Evolutionary conservation across 352 stramenopile genomes (phyloP).

Genomic region (Pythium apleroticum): DNA sequence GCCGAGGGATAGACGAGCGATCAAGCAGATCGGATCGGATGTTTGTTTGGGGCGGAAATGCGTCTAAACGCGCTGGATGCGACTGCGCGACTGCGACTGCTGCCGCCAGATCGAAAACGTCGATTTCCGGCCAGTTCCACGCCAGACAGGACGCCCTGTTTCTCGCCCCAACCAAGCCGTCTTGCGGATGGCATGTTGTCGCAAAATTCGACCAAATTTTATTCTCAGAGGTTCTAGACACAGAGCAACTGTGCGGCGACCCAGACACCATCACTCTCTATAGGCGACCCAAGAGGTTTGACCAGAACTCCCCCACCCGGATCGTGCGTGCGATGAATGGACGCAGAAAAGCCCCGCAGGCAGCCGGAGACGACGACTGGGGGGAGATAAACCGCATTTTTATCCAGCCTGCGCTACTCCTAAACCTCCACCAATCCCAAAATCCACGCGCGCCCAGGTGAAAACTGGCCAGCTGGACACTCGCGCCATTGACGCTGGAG

Average conservation of each 20-base stretch:
- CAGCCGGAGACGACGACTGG: constrained; percentile 15
- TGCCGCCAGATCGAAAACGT: constrained; percentile 3
- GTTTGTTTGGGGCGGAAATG: not conserved
- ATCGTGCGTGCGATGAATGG: constrained; percentile 20
- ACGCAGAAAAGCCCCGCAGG: constrained; percentile 24
- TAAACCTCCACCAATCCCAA: not conserved
- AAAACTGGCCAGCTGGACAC: constrained; percentile 6
- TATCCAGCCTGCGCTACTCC: constrained; percentile 6
- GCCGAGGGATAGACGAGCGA: not conserved
- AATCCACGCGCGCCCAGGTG: not conserved
- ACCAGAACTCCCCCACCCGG: constrained; percentile 6
- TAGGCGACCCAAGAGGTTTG: constrained; percentile 14
- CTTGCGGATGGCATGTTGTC: constrained; percentile 7
- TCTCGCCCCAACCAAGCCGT: constrained; percentile 2
- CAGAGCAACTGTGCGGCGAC: not conserved
- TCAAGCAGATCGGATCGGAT: constrained; percentile 7
- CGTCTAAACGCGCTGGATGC: constrained; percentile 3
- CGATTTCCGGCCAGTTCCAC: constrained; percentile 27
- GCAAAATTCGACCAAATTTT: constrained; percentile 11
- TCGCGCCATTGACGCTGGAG: constrained; percentile 5
- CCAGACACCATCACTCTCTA: constrained; percentile 13
- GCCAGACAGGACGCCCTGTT: constrained; percentile 9
- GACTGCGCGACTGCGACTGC: not conserved
- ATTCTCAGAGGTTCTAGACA: constrained; percentile 17
- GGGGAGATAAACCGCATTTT: not conserved